Conservation (phyloP, 139 green algal genomes). For the Micractinium sp. region DNA sequence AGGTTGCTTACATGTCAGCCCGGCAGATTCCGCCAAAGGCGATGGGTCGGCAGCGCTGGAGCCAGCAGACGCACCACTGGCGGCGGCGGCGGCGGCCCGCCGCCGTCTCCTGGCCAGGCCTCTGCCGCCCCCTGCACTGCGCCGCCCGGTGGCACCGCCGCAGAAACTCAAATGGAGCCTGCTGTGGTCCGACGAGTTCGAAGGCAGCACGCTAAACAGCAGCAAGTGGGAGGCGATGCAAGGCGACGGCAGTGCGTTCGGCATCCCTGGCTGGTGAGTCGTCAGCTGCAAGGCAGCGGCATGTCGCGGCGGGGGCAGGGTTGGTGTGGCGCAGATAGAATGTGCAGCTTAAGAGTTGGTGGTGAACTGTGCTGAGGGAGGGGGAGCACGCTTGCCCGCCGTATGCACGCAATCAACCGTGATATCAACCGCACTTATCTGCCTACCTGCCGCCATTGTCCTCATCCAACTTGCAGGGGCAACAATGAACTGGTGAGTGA, state of each 20-base stretch:
- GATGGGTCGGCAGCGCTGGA: too few relatives aligned
- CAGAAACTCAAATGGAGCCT: background rate
- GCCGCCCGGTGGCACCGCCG: too few relatives aligned
- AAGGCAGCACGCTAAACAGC: background rate
- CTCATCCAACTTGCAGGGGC: background rate
- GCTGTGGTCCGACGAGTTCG: conserved; percentile 1
- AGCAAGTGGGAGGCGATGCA: conserved; percentile 11
- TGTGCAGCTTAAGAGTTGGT: background rate
- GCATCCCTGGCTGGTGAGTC: conserved; percentile 3
- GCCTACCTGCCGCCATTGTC: background rate
- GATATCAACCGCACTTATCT: too few relatives aligned
- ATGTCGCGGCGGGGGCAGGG: too few relatives aligned
- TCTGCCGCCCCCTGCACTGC: too few relatives aligned
- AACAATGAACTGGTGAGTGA: conserved; percentile 7
- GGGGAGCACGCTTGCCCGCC: background rate
- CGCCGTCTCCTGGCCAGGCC: too few relatives aligned
- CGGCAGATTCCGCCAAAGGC: too few relatives aligned
- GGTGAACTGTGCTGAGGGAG: background rate
- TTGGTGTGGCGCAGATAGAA: background rate
- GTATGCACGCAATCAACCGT: too few relatives aligned
- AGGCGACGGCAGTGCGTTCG: background rate
- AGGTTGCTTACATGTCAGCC: too few relatives aligned
- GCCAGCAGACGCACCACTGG: too few relatives aligned
- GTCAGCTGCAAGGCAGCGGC: background rate
- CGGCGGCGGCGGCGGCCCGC: too few relatives aligned